phyloP scores from a whole-genome alignment of 1,284 basidiomycete genomes.

The Microbotryum scabiosae region DNA sequence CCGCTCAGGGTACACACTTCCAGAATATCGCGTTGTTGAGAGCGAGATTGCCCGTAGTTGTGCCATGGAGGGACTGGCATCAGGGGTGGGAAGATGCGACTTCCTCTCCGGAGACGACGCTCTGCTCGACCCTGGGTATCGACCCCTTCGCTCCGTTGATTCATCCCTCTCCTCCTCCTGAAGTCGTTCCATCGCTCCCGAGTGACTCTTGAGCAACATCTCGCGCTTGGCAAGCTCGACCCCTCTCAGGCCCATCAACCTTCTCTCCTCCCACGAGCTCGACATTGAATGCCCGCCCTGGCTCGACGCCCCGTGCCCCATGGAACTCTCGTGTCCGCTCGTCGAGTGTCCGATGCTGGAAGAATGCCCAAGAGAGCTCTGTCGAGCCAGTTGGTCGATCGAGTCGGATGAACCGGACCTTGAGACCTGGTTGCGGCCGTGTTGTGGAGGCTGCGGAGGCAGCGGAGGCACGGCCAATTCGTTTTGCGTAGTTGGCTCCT shows the following conservation, averaged over 20 bases:
- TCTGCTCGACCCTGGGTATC: too few relatives aligned
- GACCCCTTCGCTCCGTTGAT: too few relatives aligned
- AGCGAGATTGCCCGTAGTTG: too few relatives aligned
- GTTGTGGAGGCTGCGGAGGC: not conserved
- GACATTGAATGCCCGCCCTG: constrained; percentile 12
- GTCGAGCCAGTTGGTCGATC: not conserved
- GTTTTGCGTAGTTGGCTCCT: not conserved
- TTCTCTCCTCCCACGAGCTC: constrained; percentile 18
- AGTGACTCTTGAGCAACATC: constrained; percentile 1
- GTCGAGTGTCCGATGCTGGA: constrained; percentile 8
- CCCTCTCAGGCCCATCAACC: not conserved
- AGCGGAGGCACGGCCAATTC: not conserved
- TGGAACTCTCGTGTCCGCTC: not conserved
- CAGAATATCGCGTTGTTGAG: too few relatives aligned
- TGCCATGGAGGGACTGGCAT: too few relatives aligned
- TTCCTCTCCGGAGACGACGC: too few relatives aligned
- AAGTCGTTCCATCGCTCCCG: too few relatives aligned
- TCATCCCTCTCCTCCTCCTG: too few relatives aligned
- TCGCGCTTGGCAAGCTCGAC: constrained; percentile 12
- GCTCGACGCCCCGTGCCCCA: constrained; percentile 10
- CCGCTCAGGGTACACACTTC: too few relatives aligned
- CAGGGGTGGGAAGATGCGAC: too few relatives aligned
- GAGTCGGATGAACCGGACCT: constrained; percentile 11
- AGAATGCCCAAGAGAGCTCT: constrained; percentile 2
- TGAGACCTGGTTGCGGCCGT: not conserved